Conservation (phyloP, 2,329 filamentous ascomycete genomes). For the Amauroascus niger region DNA sequence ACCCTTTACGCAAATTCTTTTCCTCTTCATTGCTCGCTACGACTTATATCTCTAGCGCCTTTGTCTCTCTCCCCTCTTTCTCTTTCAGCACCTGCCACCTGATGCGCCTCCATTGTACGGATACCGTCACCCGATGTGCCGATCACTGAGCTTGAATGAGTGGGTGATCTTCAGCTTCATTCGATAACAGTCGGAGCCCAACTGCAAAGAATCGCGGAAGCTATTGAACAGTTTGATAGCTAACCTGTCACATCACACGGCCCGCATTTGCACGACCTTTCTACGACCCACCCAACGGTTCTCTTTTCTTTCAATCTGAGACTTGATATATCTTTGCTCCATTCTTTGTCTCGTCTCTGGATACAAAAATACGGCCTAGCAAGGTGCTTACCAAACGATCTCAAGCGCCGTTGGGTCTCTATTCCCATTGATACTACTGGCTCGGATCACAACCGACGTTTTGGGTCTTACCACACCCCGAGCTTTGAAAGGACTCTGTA, state of each 20-base stretch:
- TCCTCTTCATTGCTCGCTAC: background rate
- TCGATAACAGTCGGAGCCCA: background rate
- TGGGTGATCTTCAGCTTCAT: constrained; percentile 10
- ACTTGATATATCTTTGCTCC: background rate
- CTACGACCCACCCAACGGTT: background rate
- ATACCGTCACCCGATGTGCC: background rate
- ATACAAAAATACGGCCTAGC: background rate
- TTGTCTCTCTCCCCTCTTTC: background rate
- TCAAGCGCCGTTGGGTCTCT: background rate
- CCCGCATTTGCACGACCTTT: constrained; percentile 4
- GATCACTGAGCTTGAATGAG: constrained; percentile 1
- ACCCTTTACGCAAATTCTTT: background rate
- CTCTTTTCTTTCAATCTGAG: background rate
- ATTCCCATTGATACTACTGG: background rate
- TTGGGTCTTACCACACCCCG: background rate
- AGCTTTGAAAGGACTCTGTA: background rate
- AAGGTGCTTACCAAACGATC: background rate
- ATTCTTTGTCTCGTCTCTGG: background rate
- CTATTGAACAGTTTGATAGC: background rate
- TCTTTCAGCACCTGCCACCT: background rate
- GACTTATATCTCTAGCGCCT: background rate
- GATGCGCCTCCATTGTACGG: constrained; percentile 1
- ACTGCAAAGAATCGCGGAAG: background rate
- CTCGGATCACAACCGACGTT: constrained; percentile 5
- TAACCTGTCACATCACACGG: constrained; percentile 10